Conservation (phyloP, 345 rosid genomes). For the Rhodamnia rubescens region DNA sequence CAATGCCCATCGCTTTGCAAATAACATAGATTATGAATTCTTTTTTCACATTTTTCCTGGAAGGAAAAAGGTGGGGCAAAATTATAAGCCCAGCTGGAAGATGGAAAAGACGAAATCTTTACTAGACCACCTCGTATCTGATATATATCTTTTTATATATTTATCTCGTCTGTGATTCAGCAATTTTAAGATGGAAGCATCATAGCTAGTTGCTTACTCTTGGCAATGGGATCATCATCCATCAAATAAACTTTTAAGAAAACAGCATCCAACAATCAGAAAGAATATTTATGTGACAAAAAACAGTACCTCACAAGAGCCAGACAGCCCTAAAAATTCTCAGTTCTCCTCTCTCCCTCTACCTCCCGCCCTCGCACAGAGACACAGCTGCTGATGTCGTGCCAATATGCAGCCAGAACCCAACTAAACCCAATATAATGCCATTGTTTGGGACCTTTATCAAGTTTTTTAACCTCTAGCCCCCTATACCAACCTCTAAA, state of each 20-base stretch:
- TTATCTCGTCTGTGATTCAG: no score
- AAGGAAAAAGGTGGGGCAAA: background rate
- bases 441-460: no score
- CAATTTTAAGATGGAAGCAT: background rate
- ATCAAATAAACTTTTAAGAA: background rate
- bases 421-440: no score
- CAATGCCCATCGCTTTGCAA: background rate
- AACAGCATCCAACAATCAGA: no score
- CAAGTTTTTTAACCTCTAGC: background rate
- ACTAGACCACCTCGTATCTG: background rate
- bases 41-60: background rate
- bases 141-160: no score
- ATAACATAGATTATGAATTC: background rate
- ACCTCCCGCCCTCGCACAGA: no score
- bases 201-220: background rate
- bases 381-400: no score
- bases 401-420: no score
- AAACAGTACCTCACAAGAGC: no score
- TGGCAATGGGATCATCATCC: background rate
- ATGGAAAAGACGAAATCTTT: background rate
- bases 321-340: no score
- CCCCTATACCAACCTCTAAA: background rate
- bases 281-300: no score
- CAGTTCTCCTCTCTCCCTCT: background rate
- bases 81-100: background rate